Evolutionary conservation across 164 flowering plant genomes (phyloP).

Genomic region (Vitis vinifera): ASM3070453v1 NC_081806.1:9804001-9804500

Average conservation of each 20-base stretch:
- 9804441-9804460: too few species aligned
- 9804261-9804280: slow-evolving; percentile 86
- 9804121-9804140: too few species aligned
- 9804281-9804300: slow-evolving; percentile 55
- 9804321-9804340: slow-evolving; percentile 10
- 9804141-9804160: too few species aligned
- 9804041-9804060: not conserved
- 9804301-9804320: slow-evolving; percentile 35
- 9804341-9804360: slow-evolving; percentile 30
- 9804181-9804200: not conserved
- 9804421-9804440: not conserved
- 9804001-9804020: not conserved
- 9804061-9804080: not conserved
- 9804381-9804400: slow-evolving; percentile 1
- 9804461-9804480: too few species aligned
- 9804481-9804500: too few species aligned
- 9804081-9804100: not conserved
- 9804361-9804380: not conserved
- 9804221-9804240: not conserved
- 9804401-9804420: not conserved
- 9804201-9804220: not conserved
- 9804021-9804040: not conserved
- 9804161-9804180: too few species aligned
- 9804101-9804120: too few species aligned
- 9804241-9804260: slow-evolving; percentile 80